These are phyloP conservation scores for Pseudogymnoascus sp. DNA, from an alignment of 2,329 filamentous ascomycete genomes.

Conservation along the genomic window DNA sequence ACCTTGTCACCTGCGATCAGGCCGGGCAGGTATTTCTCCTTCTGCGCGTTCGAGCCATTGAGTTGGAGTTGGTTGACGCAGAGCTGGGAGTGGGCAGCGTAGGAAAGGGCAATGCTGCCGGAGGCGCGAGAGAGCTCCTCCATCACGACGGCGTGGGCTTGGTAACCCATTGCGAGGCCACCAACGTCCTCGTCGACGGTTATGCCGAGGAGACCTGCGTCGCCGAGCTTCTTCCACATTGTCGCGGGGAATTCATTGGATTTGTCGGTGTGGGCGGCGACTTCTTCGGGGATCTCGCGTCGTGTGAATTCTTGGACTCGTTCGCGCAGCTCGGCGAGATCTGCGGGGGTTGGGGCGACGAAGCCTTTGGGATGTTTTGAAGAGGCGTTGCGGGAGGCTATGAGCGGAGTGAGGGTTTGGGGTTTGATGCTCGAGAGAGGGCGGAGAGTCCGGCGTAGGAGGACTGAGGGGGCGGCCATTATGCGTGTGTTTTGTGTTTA, in stretches of 20 bases:
- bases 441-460: slow-evolving; percentile 4
- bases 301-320: slow-evolving; percentile 69
- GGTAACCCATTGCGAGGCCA: slow-evolving; percentile 86
- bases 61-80: slow-evolving; percentile 95
- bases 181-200: slow-evolving; percentile 91
- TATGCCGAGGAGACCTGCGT: slow-evolving; percentile 84
- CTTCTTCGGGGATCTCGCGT: slow-evolving; percentile 75
- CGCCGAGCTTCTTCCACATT: slow-evolving; percentile 91
- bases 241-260: slow-evolving; percentile 80
- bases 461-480: slow-evolving; percentile 2
- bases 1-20: slow-evolving; percentile 74
- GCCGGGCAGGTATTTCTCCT: slow-evolving; percentile 69
- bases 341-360: slow-evolving; percentile 43
- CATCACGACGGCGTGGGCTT: slow-evolving; percentile 92
- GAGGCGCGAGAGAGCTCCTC: slow-evolving; percentile 89
- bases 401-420: not conserved
- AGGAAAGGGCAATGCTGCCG: slow-evolving; percentile 77
- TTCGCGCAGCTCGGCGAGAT: slow-evolving; percentile 46
- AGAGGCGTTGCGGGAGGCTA: slow-evolving; percentile 44
- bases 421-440: slow-evolving; percentile 5
- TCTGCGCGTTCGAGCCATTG: slow-evolving; percentile 75
- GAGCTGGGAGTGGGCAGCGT: slow-evolving; percentile 91
- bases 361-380: slow-evolving; percentile 62
- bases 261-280: slow-evolving; percentile 77
- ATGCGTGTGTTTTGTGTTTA: not conserved